Evolutionary conservation across 2,329 filamentous ascomycete species (phyloP), one percentile per base, ranked within the genome.

Genomic region (Clarireedia monteithiana): DNA sequence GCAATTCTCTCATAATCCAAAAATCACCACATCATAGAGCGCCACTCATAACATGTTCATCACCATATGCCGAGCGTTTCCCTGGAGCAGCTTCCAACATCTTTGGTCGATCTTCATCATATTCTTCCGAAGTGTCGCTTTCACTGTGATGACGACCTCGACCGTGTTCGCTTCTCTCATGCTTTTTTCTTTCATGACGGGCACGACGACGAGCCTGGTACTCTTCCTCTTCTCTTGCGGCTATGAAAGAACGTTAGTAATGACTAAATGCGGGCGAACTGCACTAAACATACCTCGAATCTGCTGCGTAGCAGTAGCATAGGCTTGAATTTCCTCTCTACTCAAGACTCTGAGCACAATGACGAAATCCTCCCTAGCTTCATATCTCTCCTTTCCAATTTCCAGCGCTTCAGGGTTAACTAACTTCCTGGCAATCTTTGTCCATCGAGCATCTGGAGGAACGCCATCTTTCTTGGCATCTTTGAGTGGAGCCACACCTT

Each of bases 401-500:
- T 89, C 87, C 48, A 97, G 74, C 0, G 91, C 91, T 63, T 92
- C 88, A 0, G 91, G 91, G 64, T 95, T 96, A 65, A 97, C 91
- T 55, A 95, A 80, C 62, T 86, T 84, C 56, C 91, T 84, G 68
- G 87, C 89, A 67, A 97, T 91, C 74, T 94, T 95, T 48, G 91
- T 96, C 91, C 91, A 96, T 54, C 90, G 82, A 36, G 91, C 91
- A 56, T 87, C 88, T 0, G 84, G 73, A 0, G 88, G 88, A 34
- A 90, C 88, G 40, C 89, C 86, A 59, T 85, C 83, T 68, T 84
- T 84, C 70, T 86, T 84, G 49, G 89, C 85, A 68, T 95, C 90
- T 72, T 95, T 96, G 67, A 95, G 82, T n/a, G 91, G 91, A 2
- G 91, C 91, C 6, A 96, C 92, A 15, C 91, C 92, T 70, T 96